Conservation (phyloP, 2,329 filamentous ascomycete species). For the Colletotrichum sp. region DNA sequence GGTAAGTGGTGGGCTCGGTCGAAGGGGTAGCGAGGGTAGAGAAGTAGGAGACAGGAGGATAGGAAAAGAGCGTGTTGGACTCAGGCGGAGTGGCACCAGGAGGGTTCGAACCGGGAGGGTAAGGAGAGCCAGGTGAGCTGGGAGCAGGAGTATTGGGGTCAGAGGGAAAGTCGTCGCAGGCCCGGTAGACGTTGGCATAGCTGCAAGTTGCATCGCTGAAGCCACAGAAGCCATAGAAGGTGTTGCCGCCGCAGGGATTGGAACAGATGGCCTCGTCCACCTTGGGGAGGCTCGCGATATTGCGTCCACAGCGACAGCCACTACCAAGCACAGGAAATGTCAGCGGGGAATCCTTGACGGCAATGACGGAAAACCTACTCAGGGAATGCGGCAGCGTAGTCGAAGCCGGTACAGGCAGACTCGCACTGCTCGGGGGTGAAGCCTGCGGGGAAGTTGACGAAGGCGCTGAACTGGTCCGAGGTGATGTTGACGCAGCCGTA, state of each 20-base stretch:
- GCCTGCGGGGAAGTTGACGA: background rate
- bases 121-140: background rate
- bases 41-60: background rate
- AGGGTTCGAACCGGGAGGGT: background rate
- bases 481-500: conserved; percentile 14
- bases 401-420: conserved; percentile 9
- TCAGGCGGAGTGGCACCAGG: background rate
- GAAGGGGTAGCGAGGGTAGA: background rate
- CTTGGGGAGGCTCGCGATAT: background rate
- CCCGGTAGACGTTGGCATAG: conserved; percentile 10
- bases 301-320: conserved; percentile 14
- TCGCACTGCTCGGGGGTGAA: conserved; percentile 18
- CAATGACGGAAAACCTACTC: background rate
- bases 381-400: conserved; percentile 8
- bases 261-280: conserved; percentile 11
- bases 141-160: background rate
- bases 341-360: background rate
- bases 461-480: background rate
- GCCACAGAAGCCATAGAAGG: background rate
- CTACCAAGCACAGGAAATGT: background rate
- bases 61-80: background rate
- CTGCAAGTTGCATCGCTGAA: background rate
- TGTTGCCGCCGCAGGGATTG: background rate
- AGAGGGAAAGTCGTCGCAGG: background rate
- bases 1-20: background rate